A percentile compares a stretch with the other conserved stretches of the same genome.
These are phyloP conservation scores for Barbarea vulgaris DNA, from an alignment of 345 rosid species.

Conservation along the genomic window DNA sequence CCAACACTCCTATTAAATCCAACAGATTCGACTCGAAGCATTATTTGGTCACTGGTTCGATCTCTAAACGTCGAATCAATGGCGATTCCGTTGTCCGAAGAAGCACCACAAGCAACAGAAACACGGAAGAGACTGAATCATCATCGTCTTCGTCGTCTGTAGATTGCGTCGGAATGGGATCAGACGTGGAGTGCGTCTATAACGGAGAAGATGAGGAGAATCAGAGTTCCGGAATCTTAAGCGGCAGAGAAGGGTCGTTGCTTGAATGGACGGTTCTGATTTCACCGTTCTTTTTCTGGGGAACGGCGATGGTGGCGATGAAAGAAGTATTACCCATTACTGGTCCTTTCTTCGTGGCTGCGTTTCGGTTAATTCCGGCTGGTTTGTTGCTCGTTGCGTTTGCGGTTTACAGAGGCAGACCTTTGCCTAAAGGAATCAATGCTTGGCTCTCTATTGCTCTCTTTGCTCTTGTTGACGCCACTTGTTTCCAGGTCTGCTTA, in stretches of 20 bases:
- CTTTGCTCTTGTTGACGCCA: conserved; percentile 81
- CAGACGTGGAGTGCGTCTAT: conserved; percentile 52
- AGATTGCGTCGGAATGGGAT: conserved; percentile 63
- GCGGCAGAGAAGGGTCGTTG: conserved; percentile 23
- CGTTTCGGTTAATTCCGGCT: conserved; percentile 88
- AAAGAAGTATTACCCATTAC: conserved; percentile 84
- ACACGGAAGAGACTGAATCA: conserved; percentile 33
- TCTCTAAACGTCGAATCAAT: conserved; percentile 26
- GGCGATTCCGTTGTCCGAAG: conserved; percentile 36
- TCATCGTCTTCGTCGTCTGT: conserved; percentile 16
- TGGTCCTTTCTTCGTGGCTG: conserved; percentile 84
- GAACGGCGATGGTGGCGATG: conserved; percentile 98
- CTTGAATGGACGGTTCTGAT: conserved; percentile 70
- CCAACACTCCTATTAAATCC: background rate
- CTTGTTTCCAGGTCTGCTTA: conserved; percentile 73
- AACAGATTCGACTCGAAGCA: conserved; percentile 22
- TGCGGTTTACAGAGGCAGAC: conserved; percentile 64
- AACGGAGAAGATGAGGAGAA: conserved; percentile 32
- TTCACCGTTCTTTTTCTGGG: conserved; percentile 98
- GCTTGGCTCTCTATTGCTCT: conserved; percentile 89
- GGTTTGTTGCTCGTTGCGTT: conserved; percentile 72
- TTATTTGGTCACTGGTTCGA: conserved; percentile 1
- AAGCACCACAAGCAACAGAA: conserved; percentile 41
- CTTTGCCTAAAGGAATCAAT: conserved; percentile 63
- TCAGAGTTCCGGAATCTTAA: conserved; percentile 30